Conservation (phyloP, 805 yeast genomes). For the Metschnikowia shivogae region DNA sequence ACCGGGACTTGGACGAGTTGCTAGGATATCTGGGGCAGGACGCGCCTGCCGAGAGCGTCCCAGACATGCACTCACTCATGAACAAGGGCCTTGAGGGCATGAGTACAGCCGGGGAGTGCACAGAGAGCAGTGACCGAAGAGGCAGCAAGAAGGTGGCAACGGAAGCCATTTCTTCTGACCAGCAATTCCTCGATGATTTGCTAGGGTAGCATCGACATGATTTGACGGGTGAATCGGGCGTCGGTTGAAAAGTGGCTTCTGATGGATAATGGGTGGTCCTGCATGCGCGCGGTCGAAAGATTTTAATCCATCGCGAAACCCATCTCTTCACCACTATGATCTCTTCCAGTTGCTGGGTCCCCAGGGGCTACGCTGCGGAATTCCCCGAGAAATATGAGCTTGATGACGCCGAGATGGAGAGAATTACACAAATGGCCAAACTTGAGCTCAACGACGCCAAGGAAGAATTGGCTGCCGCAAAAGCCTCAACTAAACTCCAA, state of each 20-base stretch:
- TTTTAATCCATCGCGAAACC: conserved; percentile 6
- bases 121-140: not conserved
- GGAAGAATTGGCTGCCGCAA: conserved; percentile 53
- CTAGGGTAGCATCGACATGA: conserved; percentile 4
- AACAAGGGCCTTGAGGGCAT: no score
- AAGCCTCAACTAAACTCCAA: conserved; percentile 27
- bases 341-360: conserved; percentile 93
- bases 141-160: not conserved
- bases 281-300: conserved; percentile 2
- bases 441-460: conserved; percentile 75
- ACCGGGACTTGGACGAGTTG: conserved; percentile 14
- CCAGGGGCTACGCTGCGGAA: conserved; percentile 91
- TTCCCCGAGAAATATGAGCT: conserved; percentile 85
- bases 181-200: conserved; percentile 19
- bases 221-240: not conserved
- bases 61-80: not conserved
- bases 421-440: conserved; percentile 82
- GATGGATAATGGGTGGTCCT: not conserved
- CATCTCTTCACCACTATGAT: conserved; percentile 49
- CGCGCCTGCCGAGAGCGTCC: not conserved
- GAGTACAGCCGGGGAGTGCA: no score
- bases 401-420: conserved; percentile 87
- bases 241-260: no score
- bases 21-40: conserved; percentile 4
- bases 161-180: not conserved